Evolutionary conservation across 257 asterid species (phyloP).

Genomic region (Coffea eugenioides): DNA sequence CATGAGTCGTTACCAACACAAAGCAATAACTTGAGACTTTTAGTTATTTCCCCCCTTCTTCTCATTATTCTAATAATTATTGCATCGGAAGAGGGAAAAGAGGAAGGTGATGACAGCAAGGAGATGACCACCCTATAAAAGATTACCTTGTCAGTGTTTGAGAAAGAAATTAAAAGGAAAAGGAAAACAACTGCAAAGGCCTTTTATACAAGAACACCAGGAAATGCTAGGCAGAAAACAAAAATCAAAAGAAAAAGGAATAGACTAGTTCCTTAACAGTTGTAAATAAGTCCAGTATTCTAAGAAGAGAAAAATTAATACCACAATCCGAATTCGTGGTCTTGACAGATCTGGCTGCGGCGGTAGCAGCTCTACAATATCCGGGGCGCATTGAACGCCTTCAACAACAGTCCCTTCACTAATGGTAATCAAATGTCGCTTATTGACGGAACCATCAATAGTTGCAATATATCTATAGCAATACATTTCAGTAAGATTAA

Average conservation of each 20-base stretch:
- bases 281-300: not conserved
- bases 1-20: not conserved
- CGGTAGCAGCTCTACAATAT: constrained; percentile 81
- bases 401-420: constrained; percentile 86
- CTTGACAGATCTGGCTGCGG: constrained; percentile 72
- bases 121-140: not conserved
- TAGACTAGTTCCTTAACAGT: not conserved
- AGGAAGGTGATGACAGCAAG: not conserved
- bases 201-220: not conserved
- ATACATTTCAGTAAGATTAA: constrained; percentile 16
- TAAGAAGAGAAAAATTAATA: constrained; percentile 30
- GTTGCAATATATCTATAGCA: constrained; percentile 82
- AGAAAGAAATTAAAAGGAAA: not conserved
- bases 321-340: constrained; percentile 91
- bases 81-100: not conserved
- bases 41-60: not conserved
- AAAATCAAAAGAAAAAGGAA: not conserved
- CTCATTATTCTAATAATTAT: not conserved
- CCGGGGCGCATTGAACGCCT: constrained; percentile 84
- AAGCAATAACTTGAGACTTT: not conserved
- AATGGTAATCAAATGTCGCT: constrained; percentile 66
- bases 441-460: constrained; percentile 58
- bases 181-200: not conserved
- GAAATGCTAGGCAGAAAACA: not conserved
- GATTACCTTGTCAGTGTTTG: not conserved